Evolutionary conservation across 1,139 yeast genomes (phyloP), one percentile per base, ranked within the genome.

Genomic region (Hyphopichia khmerensis): DNA sequence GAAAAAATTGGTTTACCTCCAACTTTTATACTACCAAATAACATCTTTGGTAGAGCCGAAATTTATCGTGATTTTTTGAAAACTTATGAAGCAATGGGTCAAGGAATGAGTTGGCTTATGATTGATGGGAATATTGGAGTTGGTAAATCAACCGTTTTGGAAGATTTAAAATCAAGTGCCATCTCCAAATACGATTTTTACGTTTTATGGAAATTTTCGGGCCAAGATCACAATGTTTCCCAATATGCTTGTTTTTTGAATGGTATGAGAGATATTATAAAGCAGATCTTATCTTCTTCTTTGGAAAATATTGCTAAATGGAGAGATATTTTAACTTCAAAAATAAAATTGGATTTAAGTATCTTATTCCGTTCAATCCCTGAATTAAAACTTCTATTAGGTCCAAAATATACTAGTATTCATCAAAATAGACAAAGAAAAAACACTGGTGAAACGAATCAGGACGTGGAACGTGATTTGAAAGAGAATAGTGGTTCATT

Each of bases 81-180:
- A 1, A 48, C 53, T 3, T 64, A 66, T 44, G 60, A 65, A 19
- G 45, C 39, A 44, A 52, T 36, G 48, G 51, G 32, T 42, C 48
- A 29, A 45, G 63, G 55, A 47, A 59, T 54, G 48, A 65, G 67
- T 44, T 47, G 69, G 14, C 49, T 74, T 1, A 51, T 76, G 13
- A 55, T 78, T 9, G 50, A 62, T 1, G 83, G 83, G 6, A 66
- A 62, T n/a, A 52, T 72, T 0, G 84, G 83, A 0, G 55, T 65
- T 3, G 84, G 83, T 3, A 77, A 77, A 53, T 63, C 80, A 0
- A 57, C 75, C 3, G 49, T 78, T 5, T 54, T 78, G n/a, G 61
- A 63, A 26, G 79, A 74, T 37, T 51, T 77, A 36, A 69, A 66
- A 42, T 60, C 69, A 4, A 55, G 59, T 2, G 67, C 77, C 2